Percentiles rank a stretch among this genome's conserved stretches.
Conservation (phyloP, 1,284 basidiomycete species). For the Filobasidium uniguttulatum region DNA sequence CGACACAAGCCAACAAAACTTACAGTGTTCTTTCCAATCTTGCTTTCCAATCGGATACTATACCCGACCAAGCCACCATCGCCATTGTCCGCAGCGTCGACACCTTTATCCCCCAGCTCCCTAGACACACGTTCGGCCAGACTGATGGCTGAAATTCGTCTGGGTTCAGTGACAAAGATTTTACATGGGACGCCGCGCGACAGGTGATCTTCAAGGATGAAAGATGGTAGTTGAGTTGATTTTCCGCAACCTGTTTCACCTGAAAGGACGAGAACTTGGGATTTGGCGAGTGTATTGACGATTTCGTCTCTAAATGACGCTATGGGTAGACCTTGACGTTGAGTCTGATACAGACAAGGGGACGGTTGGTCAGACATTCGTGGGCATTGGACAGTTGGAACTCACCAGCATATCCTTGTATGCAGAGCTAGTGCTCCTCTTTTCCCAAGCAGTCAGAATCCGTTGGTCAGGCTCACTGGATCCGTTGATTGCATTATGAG, state of each 20-base stretch:
- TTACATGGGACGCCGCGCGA: slow-evolving; percentile 71
- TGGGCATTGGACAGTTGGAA: no score
- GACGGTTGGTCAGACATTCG: no score
- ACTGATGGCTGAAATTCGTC: slow-evolving; percentile 93
- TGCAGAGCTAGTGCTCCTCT: slow-evolving; percentile 46
- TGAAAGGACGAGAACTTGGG: slow-evolving; percentile 81
- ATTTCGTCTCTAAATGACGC: slow-evolving; percentile 69
- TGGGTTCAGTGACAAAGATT: slow-evolving; percentile 90
- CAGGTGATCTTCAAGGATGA: slow-evolving; percentile 83
- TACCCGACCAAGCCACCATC: slow-evolving; percentile 65
- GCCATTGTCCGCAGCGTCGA: slow-evolving; percentile 47
- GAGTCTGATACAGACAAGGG: no score
- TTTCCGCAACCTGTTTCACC: slow-evolving; percentile 99
- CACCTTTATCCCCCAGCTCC: slow-evolving; percentile 67
- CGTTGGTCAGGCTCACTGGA: slow-evolving; percentile 19
- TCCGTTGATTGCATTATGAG: background rate
- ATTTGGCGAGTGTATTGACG: slow-evolving; percentile 54
- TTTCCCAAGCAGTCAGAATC: slow-evolving; percentile 48
- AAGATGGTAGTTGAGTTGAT: slow-evolving; percentile 91
- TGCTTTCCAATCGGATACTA: slow-evolving; percentile 84
- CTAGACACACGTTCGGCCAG: slow-evolving; percentile 88
- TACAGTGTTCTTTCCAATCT: slow-evolving; percentile 61
- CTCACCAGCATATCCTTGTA: slow-evolving; percentile 55
- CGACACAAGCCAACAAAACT: slow-evolving; percentile 6
- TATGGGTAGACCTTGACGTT: slow-evolving; percentile 73